Evolutionary conservation across 2,329 filamentous ascomycete species (phyloP), one percentile per base, ranked within the genome.

Genomic region (Curvularia sp.): DNA sequence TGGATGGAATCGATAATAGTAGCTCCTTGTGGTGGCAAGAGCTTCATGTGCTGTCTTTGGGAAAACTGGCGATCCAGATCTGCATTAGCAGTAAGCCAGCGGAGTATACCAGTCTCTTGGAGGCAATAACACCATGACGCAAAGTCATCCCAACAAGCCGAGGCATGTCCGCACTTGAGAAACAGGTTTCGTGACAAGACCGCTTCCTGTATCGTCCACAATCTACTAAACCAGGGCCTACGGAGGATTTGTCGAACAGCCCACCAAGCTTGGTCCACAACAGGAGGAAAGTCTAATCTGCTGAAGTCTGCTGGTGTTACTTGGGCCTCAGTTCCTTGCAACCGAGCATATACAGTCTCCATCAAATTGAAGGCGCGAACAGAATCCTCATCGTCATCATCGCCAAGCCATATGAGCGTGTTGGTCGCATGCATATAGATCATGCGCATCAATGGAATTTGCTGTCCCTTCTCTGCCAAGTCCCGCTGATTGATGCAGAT

Each of bases 331-430:
- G 28, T 61, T n/a, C 61, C 51, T 19, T 69, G 62, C 7, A 70
- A 38, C 19, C 55, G 52, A 4, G 60, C 53, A 45, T 58, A 56
- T 2, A 65, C 43, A 1, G 53, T 60, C 27, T 64, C 58, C 57
- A 70, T 51, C 8, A 57, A 49, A 3, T 67, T 53, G 19, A 72
- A 62, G 1, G 68, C 66, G 28, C 65, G 48, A 0, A 38, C 9
- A 4, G 64, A 54, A 9, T 63, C 55, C n/a, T 66, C 55, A 3
- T 39, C 61, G 6, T 60, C 59, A 1, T 67, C 65, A 12, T 69
- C 64, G 19, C 69, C 69, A 7, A 73, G 52, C 70, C 70, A 73
- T 27, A 73, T 66, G n/a, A 69, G 34, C 1, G 68, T 70, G n/a
- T 65, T 70, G 1, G 66, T 67, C 12, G 71, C 69, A 39, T 68